Percentiles rank a stretch among this genome's conserved stretches.
Conservation (phyloP, 129 eudicot species). For the Helichrysum umbraculigerum region DNA sequence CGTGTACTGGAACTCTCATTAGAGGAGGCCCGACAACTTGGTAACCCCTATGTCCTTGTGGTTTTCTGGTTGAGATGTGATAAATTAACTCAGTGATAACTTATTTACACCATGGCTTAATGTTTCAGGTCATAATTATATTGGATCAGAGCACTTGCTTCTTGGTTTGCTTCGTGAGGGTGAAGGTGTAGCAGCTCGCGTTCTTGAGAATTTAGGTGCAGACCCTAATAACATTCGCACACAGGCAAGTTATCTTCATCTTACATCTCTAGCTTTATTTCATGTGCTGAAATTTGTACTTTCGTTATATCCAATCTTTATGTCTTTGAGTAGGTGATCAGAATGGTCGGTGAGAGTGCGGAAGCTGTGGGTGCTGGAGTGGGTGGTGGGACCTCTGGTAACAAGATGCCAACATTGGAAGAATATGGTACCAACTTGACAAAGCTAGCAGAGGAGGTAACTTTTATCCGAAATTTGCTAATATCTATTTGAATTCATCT, state of each 20-base stretch:
- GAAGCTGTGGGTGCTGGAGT: constrained; percentile 93
- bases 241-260: constrained; percentile 47
- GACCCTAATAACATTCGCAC: constrained; percentile 82
- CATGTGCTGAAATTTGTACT: background rate
- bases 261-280: background rate
- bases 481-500: background rate
- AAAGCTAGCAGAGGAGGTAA: constrained; percentile 85
- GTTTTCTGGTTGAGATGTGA: background rate
- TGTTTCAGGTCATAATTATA: constrained; percentile 75
- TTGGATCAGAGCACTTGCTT: constrained; percentile 87
- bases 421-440: constrained; percentile 94
- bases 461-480: too few species aligned
- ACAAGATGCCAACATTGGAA: constrained; percentile 88
- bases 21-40: constrained; percentile 93
- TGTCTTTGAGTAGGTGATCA: constrained; percentile 51
- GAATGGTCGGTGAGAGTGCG: constrained; percentile 93
- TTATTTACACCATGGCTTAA: background rate
- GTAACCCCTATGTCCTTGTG: constrained; percentile 32
- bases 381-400: constrained; percentile 70
- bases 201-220: constrained; percentile 81
- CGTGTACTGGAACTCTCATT: constrained; percentile 82
- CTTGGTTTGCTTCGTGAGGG: constrained; percentile 94
- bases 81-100: background rate
- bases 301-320: background rate
- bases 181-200: constrained; percentile 97